Conservation (phyloP, 176 grass and related monocot genomes). For the Zea luxurians region DNA sequence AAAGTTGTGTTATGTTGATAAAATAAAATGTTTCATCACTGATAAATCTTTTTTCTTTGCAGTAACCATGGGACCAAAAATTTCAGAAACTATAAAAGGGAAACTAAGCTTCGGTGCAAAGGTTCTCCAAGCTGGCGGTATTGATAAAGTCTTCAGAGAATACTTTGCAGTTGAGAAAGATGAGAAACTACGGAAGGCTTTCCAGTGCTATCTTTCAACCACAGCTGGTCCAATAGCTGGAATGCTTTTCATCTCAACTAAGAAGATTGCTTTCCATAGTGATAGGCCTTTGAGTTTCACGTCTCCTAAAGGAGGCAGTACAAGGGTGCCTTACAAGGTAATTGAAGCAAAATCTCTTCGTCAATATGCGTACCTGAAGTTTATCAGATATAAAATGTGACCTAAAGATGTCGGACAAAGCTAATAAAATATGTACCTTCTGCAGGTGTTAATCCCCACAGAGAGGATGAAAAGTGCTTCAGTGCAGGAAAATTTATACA, state of each 20-base stretch:
- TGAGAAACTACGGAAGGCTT: conserved; percentile 73
- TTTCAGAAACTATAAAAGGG: too few species aligned
- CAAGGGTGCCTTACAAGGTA: conserved; percentile 83
- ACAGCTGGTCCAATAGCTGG: conserved; percentile 79
- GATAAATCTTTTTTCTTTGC: too few species aligned
- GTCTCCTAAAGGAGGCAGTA: conserved; percentile 39
- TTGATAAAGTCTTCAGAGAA: too few species aligned
- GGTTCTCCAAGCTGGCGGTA: too few species aligned
- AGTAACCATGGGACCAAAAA: too few species aligned
- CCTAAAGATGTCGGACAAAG: background rate
- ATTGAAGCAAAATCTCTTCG: conserved; percentile 28
- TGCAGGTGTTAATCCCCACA: too few species aligned
- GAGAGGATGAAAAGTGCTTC: too few species aligned
- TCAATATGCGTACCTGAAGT: background rate
- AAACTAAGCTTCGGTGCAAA: too few species aligned
- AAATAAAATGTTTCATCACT: too few species aligned
- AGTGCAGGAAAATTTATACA: conserved; percentile 47
- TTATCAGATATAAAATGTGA: conserved; percentile 11
- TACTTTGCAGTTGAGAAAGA: conserved; percentile 39
- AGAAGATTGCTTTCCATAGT: conserved; percentile 67
- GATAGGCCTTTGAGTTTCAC: conserved; percentile 64
- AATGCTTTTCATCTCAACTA: conserved; percentile 31
- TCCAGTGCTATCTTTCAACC: conserved; percentile 82
- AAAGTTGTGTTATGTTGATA: too few species aligned
- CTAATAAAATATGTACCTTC: background rate